Evolutionary conservation across 2,329 filamentous ascomycete genomes (phyloP).

Genomic region (Microascus cirrosus): DNA sequence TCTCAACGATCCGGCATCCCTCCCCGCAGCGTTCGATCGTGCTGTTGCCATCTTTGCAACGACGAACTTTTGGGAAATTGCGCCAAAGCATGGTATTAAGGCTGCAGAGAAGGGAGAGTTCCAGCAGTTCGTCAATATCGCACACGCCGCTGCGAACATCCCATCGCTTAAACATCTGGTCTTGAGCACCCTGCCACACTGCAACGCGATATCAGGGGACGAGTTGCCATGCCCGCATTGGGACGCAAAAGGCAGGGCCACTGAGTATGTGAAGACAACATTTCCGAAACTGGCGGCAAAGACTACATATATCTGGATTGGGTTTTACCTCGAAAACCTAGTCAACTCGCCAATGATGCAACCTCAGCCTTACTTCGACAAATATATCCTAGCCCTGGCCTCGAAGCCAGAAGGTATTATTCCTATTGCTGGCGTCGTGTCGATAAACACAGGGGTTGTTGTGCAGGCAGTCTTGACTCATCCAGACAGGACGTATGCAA

Average conservation of each 20-base stretch:
- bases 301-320: constrained; percentile 11
- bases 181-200: constrained; percentile 21
- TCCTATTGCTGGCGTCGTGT: background rate
- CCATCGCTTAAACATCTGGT: constrained; percentile 23
- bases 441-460: background rate
- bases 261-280: constrained; percentile 12
- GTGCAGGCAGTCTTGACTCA: background rate
- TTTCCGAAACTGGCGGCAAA: constrained; percentile 12
- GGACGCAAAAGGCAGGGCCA: constrained; percentile 24
- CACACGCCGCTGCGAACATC: constrained; percentile 20
- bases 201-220: constrained; percentile 12
- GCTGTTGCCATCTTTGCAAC: constrained; percentile 16
- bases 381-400: background rate
- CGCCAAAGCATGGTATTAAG: constrained; percentile 8
- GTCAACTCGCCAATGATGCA: background rate
- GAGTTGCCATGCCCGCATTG: constrained; percentile 17
- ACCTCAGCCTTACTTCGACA: background rate
- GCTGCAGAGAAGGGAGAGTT: constrained; percentile 17
- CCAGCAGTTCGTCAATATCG: constrained; percentile 22
- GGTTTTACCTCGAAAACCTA: background rate
- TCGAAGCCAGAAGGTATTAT: background rate
- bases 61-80: constrained; percentile 15
- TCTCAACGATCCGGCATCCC: constrained; percentile 8
- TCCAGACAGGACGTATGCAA: background rate
- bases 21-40: constrained; percentile 12